Evolutionary conservation across 169 alveolate genomes (phyloP).

Genomic region (Plasmodium sp.): DNA sequence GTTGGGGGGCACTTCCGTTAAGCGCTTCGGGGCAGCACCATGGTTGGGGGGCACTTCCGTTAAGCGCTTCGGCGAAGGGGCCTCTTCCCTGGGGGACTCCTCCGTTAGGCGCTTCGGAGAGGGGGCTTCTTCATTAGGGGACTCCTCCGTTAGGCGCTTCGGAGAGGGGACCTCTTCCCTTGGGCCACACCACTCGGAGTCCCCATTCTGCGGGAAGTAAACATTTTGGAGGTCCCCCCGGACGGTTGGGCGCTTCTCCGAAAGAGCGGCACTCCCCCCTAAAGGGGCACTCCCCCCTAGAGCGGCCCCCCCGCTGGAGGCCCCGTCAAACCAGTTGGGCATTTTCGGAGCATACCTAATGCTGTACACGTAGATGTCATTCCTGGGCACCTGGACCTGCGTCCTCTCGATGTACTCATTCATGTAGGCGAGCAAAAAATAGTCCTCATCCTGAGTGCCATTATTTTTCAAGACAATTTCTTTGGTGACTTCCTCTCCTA

Average conservation of each 20-base stretch:
- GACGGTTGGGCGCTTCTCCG: background rate
- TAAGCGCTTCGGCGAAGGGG: background rate
- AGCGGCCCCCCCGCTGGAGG: background rate
- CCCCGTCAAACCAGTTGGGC: constrained; percentile 41
- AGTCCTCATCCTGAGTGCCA: constrained; percentile 22
- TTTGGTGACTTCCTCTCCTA: constrained; percentile 41
- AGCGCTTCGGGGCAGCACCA: too few species aligned
- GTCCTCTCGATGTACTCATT: constrained; percentile 62
- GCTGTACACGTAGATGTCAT: constrained; percentile 25
- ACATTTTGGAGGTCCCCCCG: background rate
- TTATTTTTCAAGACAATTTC: constrained; percentile 69
- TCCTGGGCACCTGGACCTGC: constrained; percentile 23
- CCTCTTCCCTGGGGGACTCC: background rate
- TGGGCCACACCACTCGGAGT: background rate
- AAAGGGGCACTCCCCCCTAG: background rate
- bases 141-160: too few species aligned
- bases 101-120: background rate
- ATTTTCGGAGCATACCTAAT: constrained; percentile 34
- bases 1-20: background rate
- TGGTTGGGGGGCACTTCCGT: background rate
- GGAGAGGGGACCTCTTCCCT: background rate
- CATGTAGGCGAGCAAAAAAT: constrained; percentile 45
- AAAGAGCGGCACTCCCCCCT: background rate
- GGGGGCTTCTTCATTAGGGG: too few species aligned
- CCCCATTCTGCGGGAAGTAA: background rate